These are phyloP conservation scores for Prunus mira DNA, from an alignment of 306 rosid genomes.

Conservation along the genomic window DNA sequence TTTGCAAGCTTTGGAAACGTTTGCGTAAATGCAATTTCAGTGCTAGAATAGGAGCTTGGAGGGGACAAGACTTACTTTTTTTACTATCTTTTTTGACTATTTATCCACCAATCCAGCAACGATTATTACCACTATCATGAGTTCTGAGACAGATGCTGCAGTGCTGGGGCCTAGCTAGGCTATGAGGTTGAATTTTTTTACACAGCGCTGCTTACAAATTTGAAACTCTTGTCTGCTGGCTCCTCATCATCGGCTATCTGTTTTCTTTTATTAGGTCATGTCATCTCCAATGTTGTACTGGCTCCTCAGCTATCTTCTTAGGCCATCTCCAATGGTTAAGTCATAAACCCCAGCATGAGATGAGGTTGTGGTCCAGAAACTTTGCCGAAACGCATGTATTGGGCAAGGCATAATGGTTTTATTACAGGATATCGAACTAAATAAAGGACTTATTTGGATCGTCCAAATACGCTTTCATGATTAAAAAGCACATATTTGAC, in stretches of 20 bases:
- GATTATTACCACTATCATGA: not conserved
- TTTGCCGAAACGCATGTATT: too few species aligned
- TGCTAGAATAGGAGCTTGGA: not conserved
- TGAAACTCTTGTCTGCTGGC: not conserved
- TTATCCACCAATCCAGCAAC: not conserved
- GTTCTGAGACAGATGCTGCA: not conserved
- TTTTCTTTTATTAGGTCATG: too few species aligned
- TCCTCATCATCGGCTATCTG: not conserved
- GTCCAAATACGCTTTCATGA: too few species aligned
- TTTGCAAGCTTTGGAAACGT: constrained; percentile 12
- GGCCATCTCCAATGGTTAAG: too few species aligned
- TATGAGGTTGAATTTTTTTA: not conserved
- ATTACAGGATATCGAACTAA: too few species aligned
- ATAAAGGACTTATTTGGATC: too few species aligned
- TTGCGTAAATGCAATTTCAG: not conserved
- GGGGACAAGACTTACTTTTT: not conserved
- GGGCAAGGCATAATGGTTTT: too few species aligned
- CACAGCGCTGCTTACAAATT: not conserved
- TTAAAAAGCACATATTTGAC: too few species aligned
- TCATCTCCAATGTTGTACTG: too few species aligned
- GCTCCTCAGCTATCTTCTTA: too few species aligned
- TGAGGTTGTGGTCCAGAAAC: too few species aligned
- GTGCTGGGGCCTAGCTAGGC: not conserved
- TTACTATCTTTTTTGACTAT: not conserved
- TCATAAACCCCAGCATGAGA: too few species aligned